Percentiles rank a stretch among this genome's conserved stretches.
These are phyloP conservation scores for Fraxinus cuspidata DNA, from an alignment of 257 asterid species.

Conservation along the genomic window DNA sequence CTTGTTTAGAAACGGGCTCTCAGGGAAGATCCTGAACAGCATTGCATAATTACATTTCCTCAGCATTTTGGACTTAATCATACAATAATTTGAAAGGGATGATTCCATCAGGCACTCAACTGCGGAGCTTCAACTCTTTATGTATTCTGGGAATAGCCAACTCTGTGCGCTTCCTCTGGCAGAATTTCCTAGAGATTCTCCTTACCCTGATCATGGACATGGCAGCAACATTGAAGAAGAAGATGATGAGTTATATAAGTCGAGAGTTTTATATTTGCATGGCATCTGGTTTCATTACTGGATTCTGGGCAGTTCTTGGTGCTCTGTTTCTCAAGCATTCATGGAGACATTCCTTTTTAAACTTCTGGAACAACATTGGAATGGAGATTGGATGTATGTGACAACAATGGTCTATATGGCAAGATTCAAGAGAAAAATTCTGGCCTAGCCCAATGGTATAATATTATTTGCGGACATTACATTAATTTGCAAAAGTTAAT, in stretches of 20 bases:
- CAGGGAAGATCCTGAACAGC: no score
- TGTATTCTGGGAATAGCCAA: conserved; percentile 27
- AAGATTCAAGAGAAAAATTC: neutral
- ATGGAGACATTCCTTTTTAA: conserved; percentile 15
- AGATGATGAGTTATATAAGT: no score
- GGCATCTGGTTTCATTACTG: neutral
- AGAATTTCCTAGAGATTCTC: neutral
- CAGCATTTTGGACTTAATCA: no score
- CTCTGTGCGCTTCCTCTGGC: conserved; percentile 34
- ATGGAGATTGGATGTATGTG: conserved; percentile 5
- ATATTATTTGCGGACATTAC: no score
- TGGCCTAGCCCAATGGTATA: no score
- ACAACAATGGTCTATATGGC: neutral
- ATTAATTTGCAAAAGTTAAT: no score
- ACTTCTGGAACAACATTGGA: conserved; percentile 5
- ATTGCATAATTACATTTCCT: no score
- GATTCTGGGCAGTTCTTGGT: neutral
- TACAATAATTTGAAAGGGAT: no score
- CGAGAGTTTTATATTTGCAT: no score
- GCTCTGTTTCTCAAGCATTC: neutral
- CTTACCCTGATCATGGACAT: neutral
- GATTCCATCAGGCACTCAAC: no score
- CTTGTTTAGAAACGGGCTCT: no score
- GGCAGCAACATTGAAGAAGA: no score
- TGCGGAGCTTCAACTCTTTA: conserved; percentile 29